Conservation (phyloP, 1,139 yeast species). For the Entelexis paramagnoliae region DNA sequence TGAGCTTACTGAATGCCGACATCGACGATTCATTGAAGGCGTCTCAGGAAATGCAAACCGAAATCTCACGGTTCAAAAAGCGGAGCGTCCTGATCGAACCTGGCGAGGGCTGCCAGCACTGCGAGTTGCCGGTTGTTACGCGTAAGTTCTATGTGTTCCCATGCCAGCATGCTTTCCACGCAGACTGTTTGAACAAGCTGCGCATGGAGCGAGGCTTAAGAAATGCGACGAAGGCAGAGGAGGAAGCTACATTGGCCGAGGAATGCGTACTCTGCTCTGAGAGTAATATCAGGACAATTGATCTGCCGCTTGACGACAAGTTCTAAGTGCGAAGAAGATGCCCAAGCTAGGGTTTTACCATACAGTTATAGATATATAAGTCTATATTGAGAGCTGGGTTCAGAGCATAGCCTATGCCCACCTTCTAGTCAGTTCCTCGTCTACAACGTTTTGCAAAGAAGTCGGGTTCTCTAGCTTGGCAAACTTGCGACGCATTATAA, state of each 20-base stretch:
- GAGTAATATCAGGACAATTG: slow-evolving; percentile 58
- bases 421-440: slow-evolving; percentile 1
- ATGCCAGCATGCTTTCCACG: slow-evolving; percentile 83
- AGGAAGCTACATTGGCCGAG: slow-evolving; percentile 47
- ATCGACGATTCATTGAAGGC: slow-evolving; percentile 66
- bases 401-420: neutral
- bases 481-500: slow-evolving; percentile 7
- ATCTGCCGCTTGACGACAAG: slow-evolving; percentile 37
- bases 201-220: neutral
- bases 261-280: slow-evolving; percentile 81
- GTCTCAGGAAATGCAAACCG: slow-evolving; percentile 50
- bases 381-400: no score
- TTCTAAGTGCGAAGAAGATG: slow-evolving; percentile 3
- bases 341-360: neutral
- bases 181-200: slow-evolving; percentile 54
- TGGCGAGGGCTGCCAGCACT: slow-evolving; percentile 70
- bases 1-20: slow-evolving; percentile 55
- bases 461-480: slow-evolving; percentile 12
- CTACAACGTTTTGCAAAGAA: slow-evolving; percentile 10
- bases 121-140: slow-evolving; percentile 56
- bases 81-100: slow-evolving; percentile 60
- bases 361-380: no score
- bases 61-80: slow-evolving; percentile 44
- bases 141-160: slow-evolving; percentile 77
- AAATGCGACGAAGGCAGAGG: neutral